Conservation (phyloP, 2,329 filamentous ascomycete species). For the Fusarium pilosicola region DNA sequence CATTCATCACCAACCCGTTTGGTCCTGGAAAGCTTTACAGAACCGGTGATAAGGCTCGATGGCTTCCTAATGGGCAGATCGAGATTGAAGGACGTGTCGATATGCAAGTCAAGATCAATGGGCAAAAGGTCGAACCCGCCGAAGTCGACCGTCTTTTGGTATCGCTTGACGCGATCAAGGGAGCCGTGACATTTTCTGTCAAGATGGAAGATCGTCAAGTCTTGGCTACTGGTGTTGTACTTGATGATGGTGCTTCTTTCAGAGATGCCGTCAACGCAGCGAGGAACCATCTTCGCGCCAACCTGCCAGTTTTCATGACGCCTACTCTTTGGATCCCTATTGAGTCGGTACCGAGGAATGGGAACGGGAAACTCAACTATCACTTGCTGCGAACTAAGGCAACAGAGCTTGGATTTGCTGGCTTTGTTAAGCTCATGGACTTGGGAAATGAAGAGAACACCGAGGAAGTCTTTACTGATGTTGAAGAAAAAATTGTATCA, state of each 20-base stretch:
- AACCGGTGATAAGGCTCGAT: constrained; percentile 35
- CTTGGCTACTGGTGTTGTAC: not conserved
- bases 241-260: not conserved
- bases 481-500: not conserved
- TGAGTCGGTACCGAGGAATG: constrained; percentile 33
- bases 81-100: constrained; percentile 38
- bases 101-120: constrained; percentile 41
- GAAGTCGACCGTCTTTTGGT: constrained; percentile 11
- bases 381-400: not conserved
- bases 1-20: constrained; percentile 24
- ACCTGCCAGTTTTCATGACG: constrained; percentile 41
- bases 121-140: constrained; percentile 29
- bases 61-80: constrained; percentile 20
- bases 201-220: not conserved
- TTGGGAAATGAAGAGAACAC: accelerated
- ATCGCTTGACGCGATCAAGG: not conserved
- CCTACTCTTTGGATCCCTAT: constrained; percentile 38
- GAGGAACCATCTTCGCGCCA: not conserved
- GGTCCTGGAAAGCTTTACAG: constrained; percentile 27
- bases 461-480: not conserved
- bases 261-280: not conserved
- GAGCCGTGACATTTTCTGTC: constrained; percentile 8
- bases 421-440: constrained; percentile 4
- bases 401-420: not conserved
- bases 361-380: constrained; percentile 41